Conservation (phyloP, 1,284 basidiomycete species). For the Meripilus lineatus region DNA sequence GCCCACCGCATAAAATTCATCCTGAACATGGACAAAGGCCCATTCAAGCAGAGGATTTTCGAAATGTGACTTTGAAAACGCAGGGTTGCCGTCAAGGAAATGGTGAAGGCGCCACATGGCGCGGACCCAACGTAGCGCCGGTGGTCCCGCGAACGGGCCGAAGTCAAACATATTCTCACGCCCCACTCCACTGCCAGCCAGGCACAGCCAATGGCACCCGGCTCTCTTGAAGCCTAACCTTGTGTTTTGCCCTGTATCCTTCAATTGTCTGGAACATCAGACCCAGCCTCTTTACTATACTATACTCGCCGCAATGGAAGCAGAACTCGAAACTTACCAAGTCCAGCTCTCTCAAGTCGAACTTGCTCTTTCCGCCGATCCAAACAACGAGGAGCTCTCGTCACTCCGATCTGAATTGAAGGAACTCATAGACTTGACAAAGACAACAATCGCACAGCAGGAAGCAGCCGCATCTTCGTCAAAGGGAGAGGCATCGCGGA, state of each 20-base stretch:
- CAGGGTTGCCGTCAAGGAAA: too few relatives aligned
- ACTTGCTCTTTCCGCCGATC: slow-evolving; percentile 78
- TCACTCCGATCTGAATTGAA: slow-evolving; percentile 81
- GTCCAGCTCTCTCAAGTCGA: slow-evolving; percentile 90
- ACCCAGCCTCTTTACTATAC: too few relatives aligned
- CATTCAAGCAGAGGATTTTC: neutral
- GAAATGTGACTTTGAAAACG: neutral
- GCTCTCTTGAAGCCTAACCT: too few relatives aligned
- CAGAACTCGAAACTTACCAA: slow-evolving; percentile 85
- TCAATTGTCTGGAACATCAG: too few relatives aligned
- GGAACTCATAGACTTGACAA: slow-evolving; percentile 86
- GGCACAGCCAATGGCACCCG: too few relatives aligned
- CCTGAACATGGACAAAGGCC: neutral
- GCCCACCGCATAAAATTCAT: slow-evolving; percentile 4
- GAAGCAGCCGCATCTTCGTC: slow-evolving; percentile 55
- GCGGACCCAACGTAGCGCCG: too few relatives aligned
- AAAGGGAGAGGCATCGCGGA: slow-evolving; percentile 53
- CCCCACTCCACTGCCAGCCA: too few relatives aligned
- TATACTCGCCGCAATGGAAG: too few relatives aligned
- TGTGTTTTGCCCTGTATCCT: too few relatives aligned
- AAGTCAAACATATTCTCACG: too few relatives aligned
- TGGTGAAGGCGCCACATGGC: too few relatives aligned
- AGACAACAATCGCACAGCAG: slow-evolving; percentile 66
- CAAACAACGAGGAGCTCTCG: slow-evolving; percentile 72
- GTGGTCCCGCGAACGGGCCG: too few relatives aligned